phyloP scores from a whole-genome alignment of 768 basidiomycete genomes.

The Pulveroboletus sp. region DNA sequence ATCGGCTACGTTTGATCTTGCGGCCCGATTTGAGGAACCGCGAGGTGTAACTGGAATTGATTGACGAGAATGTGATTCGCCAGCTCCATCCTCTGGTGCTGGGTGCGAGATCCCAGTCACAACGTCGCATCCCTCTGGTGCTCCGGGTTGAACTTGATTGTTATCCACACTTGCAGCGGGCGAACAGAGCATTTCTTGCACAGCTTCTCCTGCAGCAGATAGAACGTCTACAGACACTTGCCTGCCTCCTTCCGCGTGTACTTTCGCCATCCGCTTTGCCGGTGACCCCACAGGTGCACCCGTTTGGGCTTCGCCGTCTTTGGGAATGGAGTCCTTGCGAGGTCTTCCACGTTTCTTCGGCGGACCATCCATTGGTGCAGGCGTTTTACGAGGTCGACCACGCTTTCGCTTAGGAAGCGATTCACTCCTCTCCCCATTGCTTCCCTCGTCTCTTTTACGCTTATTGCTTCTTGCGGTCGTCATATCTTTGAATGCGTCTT shows the following conservation, averaged over 20 bases:
- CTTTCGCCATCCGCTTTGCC: neutral
- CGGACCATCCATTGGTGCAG: conserved; percentile 8
- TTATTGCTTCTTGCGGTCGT: conserved; percentile 24
- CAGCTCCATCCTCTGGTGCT: neutral
- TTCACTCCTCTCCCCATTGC: conserved; percentile 18
- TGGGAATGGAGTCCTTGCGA: conserved; percentile 21
- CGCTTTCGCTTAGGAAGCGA: conserved; percentile 39
- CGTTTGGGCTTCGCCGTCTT: neutral
- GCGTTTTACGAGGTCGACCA: conserved; percentile 51
- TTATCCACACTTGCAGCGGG: neutral
- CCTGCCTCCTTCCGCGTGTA: neutral
- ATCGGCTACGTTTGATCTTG: neutral
- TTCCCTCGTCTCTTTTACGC: conserved; percentile 29
- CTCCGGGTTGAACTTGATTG: neutral
- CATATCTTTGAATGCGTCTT: conserved; percentile 46
- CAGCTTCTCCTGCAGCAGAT: neutral
- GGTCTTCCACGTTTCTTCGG: conserved; percentile 38
- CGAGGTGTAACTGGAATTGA: neutral
- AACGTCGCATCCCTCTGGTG: neutral
- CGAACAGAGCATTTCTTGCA: neutral
- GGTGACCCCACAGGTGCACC: conserved; percentile 5
- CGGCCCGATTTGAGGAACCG: conserved; percentile 7
- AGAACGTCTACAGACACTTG: neutral
- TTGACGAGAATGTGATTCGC: neutral
- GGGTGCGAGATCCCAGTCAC: neutral